A percentile compares a stretch with the other conserved stretches of the same genome.
These are phyloP conservation scores for Leccinum laetum DNA, from an alignment of 1,284 basidiomycete genomes.

Conservation along the genomic window DNA sequence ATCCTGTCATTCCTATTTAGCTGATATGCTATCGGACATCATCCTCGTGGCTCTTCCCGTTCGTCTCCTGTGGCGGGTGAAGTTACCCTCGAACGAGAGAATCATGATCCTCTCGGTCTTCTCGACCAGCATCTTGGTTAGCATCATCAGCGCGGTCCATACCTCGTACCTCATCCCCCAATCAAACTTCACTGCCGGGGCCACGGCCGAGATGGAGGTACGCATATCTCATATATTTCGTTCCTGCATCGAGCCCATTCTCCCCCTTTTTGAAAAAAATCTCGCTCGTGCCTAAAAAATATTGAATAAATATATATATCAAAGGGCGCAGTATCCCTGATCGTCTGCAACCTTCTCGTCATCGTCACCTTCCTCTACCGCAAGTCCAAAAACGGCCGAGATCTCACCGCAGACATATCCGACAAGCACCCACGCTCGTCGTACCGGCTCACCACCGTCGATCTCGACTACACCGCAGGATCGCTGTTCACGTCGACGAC, in stretches of 20 bases:
- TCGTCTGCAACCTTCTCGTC: conserved; percentile 35
- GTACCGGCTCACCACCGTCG: conserved; percentile 26
- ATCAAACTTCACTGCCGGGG: conserved; percentile 1
- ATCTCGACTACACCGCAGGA: conserved; percentile 16
- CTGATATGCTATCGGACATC: conserved; percentile 25
- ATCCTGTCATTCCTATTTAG: conserved; percentile 7
- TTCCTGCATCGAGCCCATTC: not conserved
- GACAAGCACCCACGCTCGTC: conserved; percentile 7
- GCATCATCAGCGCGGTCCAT: conserved; percentile 25
- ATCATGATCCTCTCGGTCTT: conserved; percentile 30
- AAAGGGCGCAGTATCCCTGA: conserved; percentile 26
- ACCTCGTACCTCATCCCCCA: conserved; percentile 21
- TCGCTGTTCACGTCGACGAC: conserved; percentile 7
- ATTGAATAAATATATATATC: not conserved
- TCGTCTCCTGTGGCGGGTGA: conserved; percentile 27
- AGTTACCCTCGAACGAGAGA: conserved; percentile 23
- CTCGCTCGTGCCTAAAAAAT: not conserved
- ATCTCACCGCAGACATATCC: conserved; percentile 5
- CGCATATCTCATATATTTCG: not conserved
- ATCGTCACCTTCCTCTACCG: conserved; percentile 28
- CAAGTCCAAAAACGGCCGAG: conserved; percentile 5
- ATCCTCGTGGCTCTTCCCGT: conserved; percentile 27
- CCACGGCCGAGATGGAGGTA: conserved; percentile 27
- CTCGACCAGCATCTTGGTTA: conserved; percentile 30
- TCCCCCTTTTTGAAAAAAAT: not conserved